phyloP scores from a whole-genome alignment of 257 asterid genomes.

The Nemophila menziesii region DNA sequence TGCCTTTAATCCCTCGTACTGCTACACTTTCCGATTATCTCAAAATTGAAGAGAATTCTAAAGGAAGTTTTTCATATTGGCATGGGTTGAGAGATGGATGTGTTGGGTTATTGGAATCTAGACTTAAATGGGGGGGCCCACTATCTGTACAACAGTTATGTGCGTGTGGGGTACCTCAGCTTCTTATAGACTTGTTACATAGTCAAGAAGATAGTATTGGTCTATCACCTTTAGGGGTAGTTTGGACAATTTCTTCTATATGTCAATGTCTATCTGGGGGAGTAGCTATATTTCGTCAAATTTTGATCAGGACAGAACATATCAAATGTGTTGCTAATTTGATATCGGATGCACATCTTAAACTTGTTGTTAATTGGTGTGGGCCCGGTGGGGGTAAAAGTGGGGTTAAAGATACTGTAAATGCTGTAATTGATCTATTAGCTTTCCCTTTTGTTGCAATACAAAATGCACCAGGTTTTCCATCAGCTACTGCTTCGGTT shows the following conservation, averaged over 20 bases:
- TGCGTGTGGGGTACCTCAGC: conserved; percentile 91
- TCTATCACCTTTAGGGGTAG: conserved; percentile 76
- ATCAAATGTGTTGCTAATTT: conserved; percentile 56
- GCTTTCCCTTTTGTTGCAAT: conserved; percentile 93
- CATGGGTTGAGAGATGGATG: conserved; percentile 89
- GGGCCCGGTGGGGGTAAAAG: conserved; percentile 91
- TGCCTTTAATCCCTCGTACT: conserved; percentile 91
- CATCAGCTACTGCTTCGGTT: conserved; percentile 90
- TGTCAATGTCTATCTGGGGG: conserved; percentile 96
- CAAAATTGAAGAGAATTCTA: conserved; percentile 41
- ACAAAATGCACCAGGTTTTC: conserved; percentile 72
- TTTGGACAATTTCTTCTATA: conserved; percentile 79
- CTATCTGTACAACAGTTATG: conserved; percentile 91
- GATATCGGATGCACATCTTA: conserved; percentile 63
- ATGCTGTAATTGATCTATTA: conserved; percentile 70
- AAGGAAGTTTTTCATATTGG: conserved; percentile 64
- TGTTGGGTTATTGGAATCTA: conserved; percentile 73
- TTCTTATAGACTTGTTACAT: conserved; percentile 69
- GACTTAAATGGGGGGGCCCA: conserved; percentile 96
- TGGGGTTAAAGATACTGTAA: conserved; percentile 70
- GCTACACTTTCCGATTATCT: conserved; percentile 81
- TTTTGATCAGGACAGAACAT: conserved; percentile 63
- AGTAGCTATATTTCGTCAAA: conserved; percentile 68
- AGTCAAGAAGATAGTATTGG: conserved; percentile 46
- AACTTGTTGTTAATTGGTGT: conserved; percentile 60